phyloP scores from a whole-genome alignment of 441 rosid genomes.

The Gossypium davidsonii region DNA sequence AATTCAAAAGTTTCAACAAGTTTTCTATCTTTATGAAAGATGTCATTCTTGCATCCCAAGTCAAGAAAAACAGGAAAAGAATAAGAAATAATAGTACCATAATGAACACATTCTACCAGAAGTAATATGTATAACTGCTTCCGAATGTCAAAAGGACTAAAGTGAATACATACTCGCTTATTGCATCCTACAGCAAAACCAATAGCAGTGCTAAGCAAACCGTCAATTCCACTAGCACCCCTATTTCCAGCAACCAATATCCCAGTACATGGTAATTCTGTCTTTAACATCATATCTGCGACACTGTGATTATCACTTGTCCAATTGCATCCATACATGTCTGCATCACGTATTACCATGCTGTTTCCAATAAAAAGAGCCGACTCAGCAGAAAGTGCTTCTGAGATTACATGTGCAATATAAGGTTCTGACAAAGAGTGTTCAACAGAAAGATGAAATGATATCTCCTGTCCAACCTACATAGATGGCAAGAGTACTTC shows the following conservation, averaged over 20 bases:
- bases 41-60: not conserved
- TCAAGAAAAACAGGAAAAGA: not conserved
- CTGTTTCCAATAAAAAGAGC: constrained; percentile 93
- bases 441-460: constrained; percentile 58
- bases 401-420: constrained; percentile 62
- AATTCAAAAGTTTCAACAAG: not conserved
- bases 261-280: constrained; percentile 49
- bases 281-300: constrained; percentile 36
- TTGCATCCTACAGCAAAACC: constrained; percentile 92
- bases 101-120: not conserved
- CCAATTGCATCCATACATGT: constrained; percentile 74
- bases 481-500: constrained; percentile 16
- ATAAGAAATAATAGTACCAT: not conserved
- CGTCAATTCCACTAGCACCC: constrained; percentile 99
- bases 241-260: constrained; percentile 82
- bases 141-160: constrained; percentile 7
- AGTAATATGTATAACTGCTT: not conserved
- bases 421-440: constrained; percentile 71
- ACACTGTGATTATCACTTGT: constrained; percentile 23
- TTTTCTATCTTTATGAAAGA: constrained; percentile 1
- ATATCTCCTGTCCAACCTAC: constrained; percentile 70
- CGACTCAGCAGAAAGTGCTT: constrained; percentile 49
- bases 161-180: constrained; percentile 47
- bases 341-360: constrained; percentile 92
- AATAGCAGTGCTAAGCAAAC: constrained; percentile 85